Base-by-base conservation (phyloP, 2,329 filamentous ascomycete species). In the Phoma sp. region DNA sequence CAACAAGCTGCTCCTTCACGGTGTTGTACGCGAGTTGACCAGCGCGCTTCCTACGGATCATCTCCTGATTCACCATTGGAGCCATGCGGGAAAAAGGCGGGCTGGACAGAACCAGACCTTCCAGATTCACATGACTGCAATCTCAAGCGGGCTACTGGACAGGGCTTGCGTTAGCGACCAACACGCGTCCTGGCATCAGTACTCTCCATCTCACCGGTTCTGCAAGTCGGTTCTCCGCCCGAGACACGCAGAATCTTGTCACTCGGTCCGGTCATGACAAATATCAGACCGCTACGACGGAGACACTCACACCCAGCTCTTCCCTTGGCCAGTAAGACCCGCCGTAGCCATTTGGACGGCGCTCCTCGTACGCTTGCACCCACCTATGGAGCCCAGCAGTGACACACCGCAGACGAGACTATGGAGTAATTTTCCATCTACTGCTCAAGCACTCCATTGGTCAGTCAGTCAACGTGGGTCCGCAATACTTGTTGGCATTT, bases 91-190 rank as follows among this genome's bases (percentile, higher is more conserved):
- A 17, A 22, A 45, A 25, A 32, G 27, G 19, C 36, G 46, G 10
- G 15, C 41, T 37, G 41, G 32, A 43, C 47, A 40, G 12, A 33
- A 10, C 29, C 9, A 22, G 22, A 27, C 43, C 33, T 36, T 39
- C 38, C 22, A 36, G 25, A 44, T 19, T 57, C 54, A 57, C 48
- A 52, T 57, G 54, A 52, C 38, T 33, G 48, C 27, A 19, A 40
- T 29, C 22, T 36, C 13, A 51, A 57, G 54, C 48, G 43, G 43
- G 47, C 33, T 48, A 33, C 24, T 43, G 33, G 24, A 44, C 33
- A 36, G 27, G 31, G 36, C 37, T 43, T 32, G 36, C 27, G 29
- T 21, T 40, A 21, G 21, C 22, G 31, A 41, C 43, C 33, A 47
- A 12, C 47, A 33, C 19, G 15, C n/a, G 15, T 44, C 35, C 44